Base-by-base conservation (phyloP, 164 flowering plant genomes). In the Nymphaea colorata region DNA sequence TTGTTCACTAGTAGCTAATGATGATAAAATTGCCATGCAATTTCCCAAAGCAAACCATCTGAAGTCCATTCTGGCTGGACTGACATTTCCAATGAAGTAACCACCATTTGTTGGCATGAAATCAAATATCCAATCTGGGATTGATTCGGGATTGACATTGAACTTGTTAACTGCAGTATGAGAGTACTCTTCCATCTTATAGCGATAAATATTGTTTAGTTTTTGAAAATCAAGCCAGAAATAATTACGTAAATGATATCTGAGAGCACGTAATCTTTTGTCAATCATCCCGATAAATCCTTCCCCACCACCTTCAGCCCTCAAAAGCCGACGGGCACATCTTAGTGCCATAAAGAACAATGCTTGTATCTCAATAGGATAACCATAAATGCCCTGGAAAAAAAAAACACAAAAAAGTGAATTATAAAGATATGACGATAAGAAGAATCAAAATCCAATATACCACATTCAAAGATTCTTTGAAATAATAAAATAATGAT, bases 171-270 rank as follows among this genome's bases (percentile, higher is more conserved):
- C 62, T 5, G 69, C 69, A 14, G 69, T 67, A 57, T 67, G 43
- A 51, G 76, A 69, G 45, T 69, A 69, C 43, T 73, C 76, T 53
- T 73, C 72, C 16, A 69, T 73, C 69, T 69, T 65, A 44, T 47
- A 73, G 5, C 69, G 64, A 18, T 72, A 68, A 43, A 67, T 57
- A 59, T 67, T 42, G 44, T 67, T 67, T 43, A 67, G 51, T 59
- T 67, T 43, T 43, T 57, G 62, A 62, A 67, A 67, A 59, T 67
- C 69, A 5, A 67, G 47, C 69, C 69, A 67, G 62, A 41, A 67
- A 61, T 67, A 67, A 42, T 44, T 59, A 43, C 69, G 62, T 45
- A 67, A 41, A 51, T 67, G 69, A 59, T 67, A 67, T 36, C 4
- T 55, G 17, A 67, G 62, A 6, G 64, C 69, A 14, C 12, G 47